A percentile compares a stretch with the other conserved stretches of the same genome.
These are phyloP conservation scores for Candida sakaeoensis DNA, from an alignment of 805 yeast species.

Conservation along the genomic window DNA sequence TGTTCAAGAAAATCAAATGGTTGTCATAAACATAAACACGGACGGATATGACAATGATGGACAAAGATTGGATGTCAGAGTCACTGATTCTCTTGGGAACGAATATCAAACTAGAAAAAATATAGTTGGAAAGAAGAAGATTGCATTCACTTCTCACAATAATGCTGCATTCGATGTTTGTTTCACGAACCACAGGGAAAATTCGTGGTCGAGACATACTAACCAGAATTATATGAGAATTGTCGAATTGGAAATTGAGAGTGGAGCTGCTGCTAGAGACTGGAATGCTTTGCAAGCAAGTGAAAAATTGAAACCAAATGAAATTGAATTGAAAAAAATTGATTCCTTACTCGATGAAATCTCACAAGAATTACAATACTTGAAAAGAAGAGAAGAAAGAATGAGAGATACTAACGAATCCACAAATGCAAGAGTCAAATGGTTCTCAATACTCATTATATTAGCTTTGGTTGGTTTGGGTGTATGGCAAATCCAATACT, in stretches of 20 bases:
- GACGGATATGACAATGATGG: slow-evolving; percentile 84
- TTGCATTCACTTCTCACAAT: slow-evolving; percentile 81
- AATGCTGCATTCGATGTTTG: slow-evolving; percentile 89
- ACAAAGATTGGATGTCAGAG: slow-evolving; percentile 64
- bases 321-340: slow-evolving; percentile 81
- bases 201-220: slow-evolving; percentile 26
- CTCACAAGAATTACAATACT: slow-evolving; percentile 71
- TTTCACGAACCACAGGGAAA: slow-evolving; percentile 60
- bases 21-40: slow-evolving; percentile 76
- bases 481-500: slow-evolving; percentile 87
- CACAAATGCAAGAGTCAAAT: slow-evolving; percentile 88
- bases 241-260: slow-evolving; percentile 86
- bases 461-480: slow-evolving; percentile 74
- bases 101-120: slow-evolving; percentile 74
- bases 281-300: slow-evolving; percentile 94
- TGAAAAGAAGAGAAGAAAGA: slow-evolving; percentile 83
- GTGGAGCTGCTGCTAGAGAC: slow-evolving; percentile 96
- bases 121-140: slow-evolving; percentile 65
- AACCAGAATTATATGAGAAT: slow-evolving; percentile 56
- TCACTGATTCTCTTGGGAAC: slow-evolving; percentile 79
- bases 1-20: slow-evolving; percentile 78
- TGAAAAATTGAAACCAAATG: slow-evolving; percentile 90
- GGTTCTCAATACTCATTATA: slow-evolving; percentile 72
- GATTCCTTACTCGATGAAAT: slow-evolving; percentile 86
- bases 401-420: slow-evolving; percentile 96